A percentile compares a stretch with the other conserved stretches of the same genome.
phyloP scores from a whole-genome alignment of 2,329 filamentous ascomycete species.

The Stylonectria norvegica region DNA sequence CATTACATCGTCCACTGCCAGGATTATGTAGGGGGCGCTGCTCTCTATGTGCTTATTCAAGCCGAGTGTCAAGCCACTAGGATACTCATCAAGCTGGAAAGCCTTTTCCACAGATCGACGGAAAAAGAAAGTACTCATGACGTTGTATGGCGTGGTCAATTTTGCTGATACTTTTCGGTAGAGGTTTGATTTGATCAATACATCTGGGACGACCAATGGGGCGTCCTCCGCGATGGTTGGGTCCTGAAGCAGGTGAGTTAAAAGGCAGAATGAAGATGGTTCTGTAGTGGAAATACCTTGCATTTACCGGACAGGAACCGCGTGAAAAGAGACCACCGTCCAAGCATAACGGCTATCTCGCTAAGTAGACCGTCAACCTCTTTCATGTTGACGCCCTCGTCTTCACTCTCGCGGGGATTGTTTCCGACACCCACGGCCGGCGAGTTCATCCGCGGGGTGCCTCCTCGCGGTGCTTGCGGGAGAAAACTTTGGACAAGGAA shows the following conservation, averaged over 20 bases:
- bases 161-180: conserved; percentile 72
- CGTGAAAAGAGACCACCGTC: conserved; percentile 87
- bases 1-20: conserved; percentile 97
- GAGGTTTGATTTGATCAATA: conserved; percentile 76
- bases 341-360: conserved; percentile 88
- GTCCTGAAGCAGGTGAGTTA: conserved; percentile 40
- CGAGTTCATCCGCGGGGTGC: conserved; percentile 69
- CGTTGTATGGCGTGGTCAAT: conserved; percentile 77
- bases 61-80: conserved; percentile 73
- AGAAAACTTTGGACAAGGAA: conserved; percentile 95
- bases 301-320: conserved; percentile 87
- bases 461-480: conserved; percentile 61
- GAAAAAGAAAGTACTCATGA: conserved; percentile 95
- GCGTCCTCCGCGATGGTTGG: conserved; percentile 49
- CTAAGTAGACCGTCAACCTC: conserved; percentile 84
- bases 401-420: conserved; percentile 66
- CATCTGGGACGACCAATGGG: conserved; percentile 64
- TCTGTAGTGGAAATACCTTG: conserved; percentile 62
- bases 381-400: conserved; percentile 95
- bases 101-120: conserved; percentile 94
- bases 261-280: background rate
- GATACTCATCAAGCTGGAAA: conserved; percentile 91
- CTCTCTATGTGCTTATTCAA: conserved; percentile 67
- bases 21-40: conserved; percentile 86
- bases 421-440: conserved; percentile 61